Conservation (phyloP, 176 grass and related monocot genomes). For the Ensete glaucum region DNA sequence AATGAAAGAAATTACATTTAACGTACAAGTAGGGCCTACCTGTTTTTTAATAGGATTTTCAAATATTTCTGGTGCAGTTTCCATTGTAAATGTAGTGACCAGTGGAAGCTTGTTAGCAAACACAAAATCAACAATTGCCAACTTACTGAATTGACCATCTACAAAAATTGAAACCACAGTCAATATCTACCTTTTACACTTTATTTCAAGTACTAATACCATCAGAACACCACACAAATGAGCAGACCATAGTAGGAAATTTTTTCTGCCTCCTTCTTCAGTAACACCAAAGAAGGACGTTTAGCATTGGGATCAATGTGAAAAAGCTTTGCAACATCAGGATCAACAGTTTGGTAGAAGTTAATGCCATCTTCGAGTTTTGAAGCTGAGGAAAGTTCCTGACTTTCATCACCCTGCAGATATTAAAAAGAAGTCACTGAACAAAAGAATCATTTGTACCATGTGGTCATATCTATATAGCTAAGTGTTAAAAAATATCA, state of each 20-base stretch:
- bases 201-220: background rate
- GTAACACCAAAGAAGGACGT: constrained; percentile 50
- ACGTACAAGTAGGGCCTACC: constrained; percentile 16
- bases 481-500: no score
- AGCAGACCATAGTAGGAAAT: constrained; percentile 63
- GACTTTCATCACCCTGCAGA: constrained; percentile 48
- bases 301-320: constrained; percentile 60
- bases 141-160: constrained; percentile 73
- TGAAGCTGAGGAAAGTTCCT: constrained; percentile 76
- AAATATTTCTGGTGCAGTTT: constrained; percentile 66
- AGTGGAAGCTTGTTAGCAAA: constrained; percentile 78
- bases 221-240: background rate
- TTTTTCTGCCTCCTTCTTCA: constrained; percentile 92
- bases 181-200: background rate
- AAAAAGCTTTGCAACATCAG: constrained; percentile 78
- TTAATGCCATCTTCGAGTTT: constrained; percentile 72
- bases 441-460: no score
- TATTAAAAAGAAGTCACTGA: constrained; percentile 12
- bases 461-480: no score
- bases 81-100: constrained; percentile 64
- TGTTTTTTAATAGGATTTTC: constrained; percentile 92
- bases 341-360: constrained; percentile 72
- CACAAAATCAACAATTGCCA: constrained; percentile 60
- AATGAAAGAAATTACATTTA: background rate
- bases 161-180: constrained; percentile 9